Conservation (phyloP, 345 rosid genomes). For the Eucalyptus virginea region DNA sequence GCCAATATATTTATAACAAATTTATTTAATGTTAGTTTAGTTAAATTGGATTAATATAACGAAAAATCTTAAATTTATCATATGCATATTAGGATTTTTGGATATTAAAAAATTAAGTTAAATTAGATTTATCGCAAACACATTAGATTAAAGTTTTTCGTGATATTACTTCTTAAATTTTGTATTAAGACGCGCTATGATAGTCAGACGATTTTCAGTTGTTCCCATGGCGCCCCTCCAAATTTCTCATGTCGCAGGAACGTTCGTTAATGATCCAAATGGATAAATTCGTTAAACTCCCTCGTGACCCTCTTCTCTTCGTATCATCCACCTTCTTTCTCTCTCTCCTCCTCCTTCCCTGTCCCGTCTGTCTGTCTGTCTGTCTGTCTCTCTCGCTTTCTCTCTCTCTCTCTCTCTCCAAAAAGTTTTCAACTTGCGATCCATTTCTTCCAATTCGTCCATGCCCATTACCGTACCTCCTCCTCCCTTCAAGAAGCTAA, state of each 20-base stretch:
- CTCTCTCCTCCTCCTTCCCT: neutral
- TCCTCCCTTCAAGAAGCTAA: neutral
- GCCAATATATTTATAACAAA: too few species aligned
- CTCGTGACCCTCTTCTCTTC: neutral
- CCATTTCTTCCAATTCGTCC: neutral
- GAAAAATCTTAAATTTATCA: too few species aligned
- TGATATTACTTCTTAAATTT: too few species aligned
- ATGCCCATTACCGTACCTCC: neutral
- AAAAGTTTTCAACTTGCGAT: neutral
- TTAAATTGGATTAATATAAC: too few species aligned
- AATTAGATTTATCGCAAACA: too few species aligned
- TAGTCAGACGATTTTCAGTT: neutral
- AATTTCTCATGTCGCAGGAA: neutral
- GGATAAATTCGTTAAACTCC: neutral
- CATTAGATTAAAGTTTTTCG: too few species aligned
- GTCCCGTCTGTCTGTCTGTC: neutral
- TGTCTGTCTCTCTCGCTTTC: neutral
- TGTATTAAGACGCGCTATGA: too few species aligned
- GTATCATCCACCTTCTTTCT: neutral
- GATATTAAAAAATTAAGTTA: too few species aligned
- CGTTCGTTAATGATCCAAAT: neutral
- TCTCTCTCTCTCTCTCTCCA: neutral
- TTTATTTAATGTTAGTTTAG: fast-evolving
- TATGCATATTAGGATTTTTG: too few species aligned
- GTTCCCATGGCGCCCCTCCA: neutral